Evolutionary conservation across 2,329 filamentous ascomycete genomes (phyloP), one percentile per base, ranked within the genome.

Genomic region (Zymoseptoria ardabiliae): DNA sequence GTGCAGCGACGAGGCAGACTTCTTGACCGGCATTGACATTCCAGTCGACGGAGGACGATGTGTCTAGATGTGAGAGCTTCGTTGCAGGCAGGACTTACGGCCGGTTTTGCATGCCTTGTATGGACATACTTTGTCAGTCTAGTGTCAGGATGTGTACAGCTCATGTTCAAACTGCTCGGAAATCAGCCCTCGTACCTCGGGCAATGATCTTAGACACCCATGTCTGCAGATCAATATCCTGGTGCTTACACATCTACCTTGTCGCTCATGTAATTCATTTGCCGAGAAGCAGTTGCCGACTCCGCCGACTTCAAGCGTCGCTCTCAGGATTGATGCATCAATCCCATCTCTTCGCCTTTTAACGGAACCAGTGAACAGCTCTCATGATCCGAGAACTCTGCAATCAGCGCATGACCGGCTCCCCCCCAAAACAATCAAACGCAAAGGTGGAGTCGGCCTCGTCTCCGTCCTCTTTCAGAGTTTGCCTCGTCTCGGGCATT

Each of bases 1-100:
- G 52, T 86, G 85, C 1, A 88, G 85, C 60, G 85, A 90, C 25
- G 88, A 91, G 68, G 85, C 85, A 0, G 79, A 77, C 2, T 90
- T 91, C 66, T 82, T 91, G 63, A 90, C 87, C 0, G 88, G 88
- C 0, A 79, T 86, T n/a, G 86, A 88, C 62, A 76, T 90, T 62
- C 82, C 88, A 56, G 82, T 87, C 50, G 82, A 85, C 73, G 83
- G 83, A 49, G 81, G 81, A 25, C 77, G 75, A 19, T 75, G 70
- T 64, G 72, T 74, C 7, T 74, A 79, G 50, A 13, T 17, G 5
- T 6, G 13, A 17, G 35, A 17, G 35, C 2, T n/a, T 17, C 17
- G 35, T 45, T n/a, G 35, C 11, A 28, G 25, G 25, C 25, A 28
- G 4, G 9, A 28, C 25, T 28, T 28, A 8, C 25, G 7, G 25